Evolutionary conservation across 2,329 filamentous ascomycete species (phyloP), one percentile per base, ranked within the genome.

Genomic region (Furcasterigmium sp.): DNA sequence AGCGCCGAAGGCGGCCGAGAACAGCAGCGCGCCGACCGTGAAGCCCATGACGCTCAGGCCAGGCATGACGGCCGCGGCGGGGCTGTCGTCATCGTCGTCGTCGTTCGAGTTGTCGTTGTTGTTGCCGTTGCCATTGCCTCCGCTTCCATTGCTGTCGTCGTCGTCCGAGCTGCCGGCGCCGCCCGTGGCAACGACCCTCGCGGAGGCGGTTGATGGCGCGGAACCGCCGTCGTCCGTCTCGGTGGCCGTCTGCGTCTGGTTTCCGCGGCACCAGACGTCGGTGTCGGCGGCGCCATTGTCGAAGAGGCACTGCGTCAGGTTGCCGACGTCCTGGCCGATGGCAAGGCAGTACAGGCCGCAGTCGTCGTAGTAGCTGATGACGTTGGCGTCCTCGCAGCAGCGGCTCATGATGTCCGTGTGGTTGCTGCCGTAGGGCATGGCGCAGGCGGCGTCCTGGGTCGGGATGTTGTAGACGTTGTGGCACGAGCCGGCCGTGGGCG

Each of bases 301-400:
- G 39, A 50, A 59, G 13, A 76, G 55, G 49, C 73, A 76, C 23
- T 49, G 19, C 15, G 45, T 37, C 17, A 62, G 59, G 19, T 58
- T 50, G 25, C 21, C 49, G 46, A 54, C 46, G 45, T 51, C 55
- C 53, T 62, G 58, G 55, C 51, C 59, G 18, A 58, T 37, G 40
- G 60, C 58, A 5, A 59, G 65, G 51, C 73, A 76, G 69, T 75
- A 76, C 46, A 75, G 51, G 14, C 68, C 70, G 60, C 73, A 76
- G 52, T 64, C 57, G 54, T 66, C 52, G 53, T 68, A 60, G 65
- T 75, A 76, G 49, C 58, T 58, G 39, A 68, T 56, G 21, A 75
- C 61, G 18, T 64, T 55, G 41, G 71, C 67, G 9, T 60, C 49
- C 10, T 62, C 59, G 53, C 73, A 76, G 66, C 73, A 76, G 18